phyloP scores from a whole-genome alignment of 2,329 filamentous ascomycete genomes.

The Colletotrichum orbiculare region DNA sequence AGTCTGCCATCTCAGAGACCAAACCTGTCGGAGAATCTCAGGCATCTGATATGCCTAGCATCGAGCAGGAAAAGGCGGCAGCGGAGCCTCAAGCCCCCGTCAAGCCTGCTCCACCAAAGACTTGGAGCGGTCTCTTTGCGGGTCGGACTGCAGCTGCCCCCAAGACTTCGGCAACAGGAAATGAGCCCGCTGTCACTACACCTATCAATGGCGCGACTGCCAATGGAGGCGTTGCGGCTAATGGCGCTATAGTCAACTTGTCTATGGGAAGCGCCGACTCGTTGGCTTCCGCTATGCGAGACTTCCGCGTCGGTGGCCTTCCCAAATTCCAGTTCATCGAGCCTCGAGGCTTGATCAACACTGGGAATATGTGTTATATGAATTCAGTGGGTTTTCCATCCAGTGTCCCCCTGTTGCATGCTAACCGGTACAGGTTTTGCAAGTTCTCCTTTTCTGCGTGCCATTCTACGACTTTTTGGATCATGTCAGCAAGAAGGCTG shows the following conservation, averaged over 20 bases:
- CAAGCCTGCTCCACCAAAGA: slow-evolving; percentile 45
- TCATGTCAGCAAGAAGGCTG: slow-evolving; percentile 83
- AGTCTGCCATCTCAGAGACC: slow-evolving; percentile 36
- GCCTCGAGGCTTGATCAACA: slow-evolving; percentile 93
- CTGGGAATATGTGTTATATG: slow-evolving; percentile 99
- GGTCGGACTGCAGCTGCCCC: slow-evolving; percentile 36
- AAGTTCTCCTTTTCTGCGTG: slow-evolving; percentile 92
- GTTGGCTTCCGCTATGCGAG: slow-evolving; percentile 80
- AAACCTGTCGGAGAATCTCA: slow-evolving; percentile 40
- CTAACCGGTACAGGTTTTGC: slow-evolving; percentile 74
- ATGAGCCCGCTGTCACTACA: slow-evolving; percentile 32
- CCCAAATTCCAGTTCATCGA: slow-evolving; percentile 85
- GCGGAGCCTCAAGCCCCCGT: slow-evolving; percentile 40
- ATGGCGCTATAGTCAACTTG: slow-evolving; percentile 19
- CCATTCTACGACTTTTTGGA: slow-evolving; percentile 96
- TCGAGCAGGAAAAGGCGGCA: slow-evolving; percentile 22
- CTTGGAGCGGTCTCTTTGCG: slow-evolving; percentile 55
- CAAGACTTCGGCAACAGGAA: slow-evolving; percentile 39
- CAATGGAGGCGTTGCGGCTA: slow-evolving; percentile 31
- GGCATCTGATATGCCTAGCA: slow-evolving; percentile 27
- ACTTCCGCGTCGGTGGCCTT: slow-evolving; percentile 74
- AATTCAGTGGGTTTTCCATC: slow-evolving; percentile 80
- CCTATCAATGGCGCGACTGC: slow-evolving; percentile 36
- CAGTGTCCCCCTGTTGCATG: not conserved
- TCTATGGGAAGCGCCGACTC: slow-evolving; percentile 55